Conservation (phyloP, 78 protist genomes). For the Dictyostelium firmibasis region DNA sequence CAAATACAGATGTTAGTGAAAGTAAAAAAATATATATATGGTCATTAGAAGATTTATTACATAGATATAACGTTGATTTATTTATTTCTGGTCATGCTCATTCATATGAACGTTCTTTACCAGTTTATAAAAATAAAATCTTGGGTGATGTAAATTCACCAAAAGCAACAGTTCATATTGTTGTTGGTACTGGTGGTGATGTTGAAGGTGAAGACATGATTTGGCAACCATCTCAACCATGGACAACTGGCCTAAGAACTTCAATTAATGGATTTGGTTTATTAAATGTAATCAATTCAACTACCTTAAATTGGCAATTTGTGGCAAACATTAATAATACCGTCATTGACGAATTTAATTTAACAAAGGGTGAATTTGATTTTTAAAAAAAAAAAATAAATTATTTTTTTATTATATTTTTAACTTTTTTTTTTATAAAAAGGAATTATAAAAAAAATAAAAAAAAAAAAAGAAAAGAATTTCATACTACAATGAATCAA, state of each 20-base stretch:
- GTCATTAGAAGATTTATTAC: slow-evolving; percentile 13
- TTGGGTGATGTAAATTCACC: neutral
- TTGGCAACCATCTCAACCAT: slow-evolving; percentile 6
- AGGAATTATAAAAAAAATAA: no score
- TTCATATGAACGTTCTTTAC: slow-evolving; percentile 26
- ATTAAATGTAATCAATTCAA: neutral
- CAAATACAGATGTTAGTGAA: neutral
- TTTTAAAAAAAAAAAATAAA: neutral
- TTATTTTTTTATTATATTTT: neutral
- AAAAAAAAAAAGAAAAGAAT: neutral
- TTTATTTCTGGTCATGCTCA: slow-evolving; percentile 47
- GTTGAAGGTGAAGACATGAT: neutral
- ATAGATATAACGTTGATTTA: slow-evolving; percentile 42
- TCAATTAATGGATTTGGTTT: slow-evolving; percentile 17
- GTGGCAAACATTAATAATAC: neutral
- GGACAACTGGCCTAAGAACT: slow-evolving; percentile 13
- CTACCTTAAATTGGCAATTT: slow-evolving; percentile 17
- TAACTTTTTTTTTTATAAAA: no score
- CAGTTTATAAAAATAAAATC: slow-evolving; percentile 13
- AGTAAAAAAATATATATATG: neutral
- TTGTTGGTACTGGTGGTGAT: slow-evolving; percentile 53
- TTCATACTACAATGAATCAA: neutral
- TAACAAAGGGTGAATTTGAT: neutral
- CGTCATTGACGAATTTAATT: neutral
- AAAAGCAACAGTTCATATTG: slow-evolving; percentile 32